These are phyloP conservation scores for Tremella fuciformis DNA, from an alignment of 768 basidiomycete genomes.

Conservation along the genomic window DNA sequence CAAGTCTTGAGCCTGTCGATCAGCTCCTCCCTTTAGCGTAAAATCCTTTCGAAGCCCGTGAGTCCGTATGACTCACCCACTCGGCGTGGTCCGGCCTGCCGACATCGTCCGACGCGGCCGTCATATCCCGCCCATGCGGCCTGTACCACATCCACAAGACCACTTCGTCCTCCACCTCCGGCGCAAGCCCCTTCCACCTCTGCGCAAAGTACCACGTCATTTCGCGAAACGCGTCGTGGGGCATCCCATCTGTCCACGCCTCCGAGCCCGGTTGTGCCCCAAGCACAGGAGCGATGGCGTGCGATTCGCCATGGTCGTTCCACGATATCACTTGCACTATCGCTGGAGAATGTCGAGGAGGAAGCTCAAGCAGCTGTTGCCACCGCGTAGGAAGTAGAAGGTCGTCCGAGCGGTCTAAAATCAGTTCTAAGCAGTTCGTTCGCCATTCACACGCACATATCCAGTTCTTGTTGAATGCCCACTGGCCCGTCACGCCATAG, in stretches of 20 bases:
- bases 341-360: conserved; percentile 25
- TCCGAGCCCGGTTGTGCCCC: conserved; percentile 51
- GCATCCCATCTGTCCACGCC: conserved; percentile 47
- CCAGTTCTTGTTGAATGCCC: conserved; percentile 53
- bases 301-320: conserved; percentile 52
- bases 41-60: no score
- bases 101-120: conserved; percentile 26
- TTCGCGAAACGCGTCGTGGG: conserved; percentile 42
- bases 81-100: conserved; percentile 43
- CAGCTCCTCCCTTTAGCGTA: background rate
- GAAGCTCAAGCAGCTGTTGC: conserved; percentile 35
- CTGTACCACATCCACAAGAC: conserved; percentile 38
- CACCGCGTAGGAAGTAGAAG: conserved; percentile 47
- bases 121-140: conserved; percentile 34
- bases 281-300: conserved; percentile 46
- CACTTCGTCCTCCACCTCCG: conserved; percentile 9
- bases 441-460: conserved; percentile 38
- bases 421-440: conserved; percentile 2
- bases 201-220: conserved; percentile 41
- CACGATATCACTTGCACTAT: conserved; percentile 51
- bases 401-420: conserved; percentile 48
- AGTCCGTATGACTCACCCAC: conserved; percentile 34
- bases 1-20: conserved; percentile 46
- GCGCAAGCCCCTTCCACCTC: conserved; percentile 24
- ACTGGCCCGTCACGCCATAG: conserved; percentile 47